Evolutionary conservation across 1,139 yeast species (phyloP), one percentile per base, ranked within the genome.

Genomic region (Suhomyces anneliseae): DNA sequence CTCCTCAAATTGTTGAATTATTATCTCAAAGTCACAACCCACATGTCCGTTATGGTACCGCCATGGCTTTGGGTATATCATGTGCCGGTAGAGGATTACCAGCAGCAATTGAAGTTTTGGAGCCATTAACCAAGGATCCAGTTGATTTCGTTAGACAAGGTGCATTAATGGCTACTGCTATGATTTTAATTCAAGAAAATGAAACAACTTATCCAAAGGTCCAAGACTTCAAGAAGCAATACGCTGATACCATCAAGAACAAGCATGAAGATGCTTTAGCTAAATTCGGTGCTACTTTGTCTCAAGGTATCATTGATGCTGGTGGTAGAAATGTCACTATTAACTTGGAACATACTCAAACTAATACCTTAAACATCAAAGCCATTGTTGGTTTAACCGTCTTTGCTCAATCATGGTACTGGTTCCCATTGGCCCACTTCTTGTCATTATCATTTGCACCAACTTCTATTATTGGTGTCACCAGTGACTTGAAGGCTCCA

Each of bases 271-370:
- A 93, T 69, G 96, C 97, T 7, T 80, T 95, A 69, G 97, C 98
- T 39, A 92, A 90, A 70, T 93, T 92, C 68, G 99, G 99, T 64
- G 98, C 99, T 36, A 90, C 97, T 15, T 74, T 95, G 46, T 93
- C 97, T 10, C 98, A 92, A 72, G 99, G 99, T 67, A 93, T 93
- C 56, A 85, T 95, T 65, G 98, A 93, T 70, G 99, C 99, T 11
- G 98, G 99, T 70, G 99, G 99, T 19, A 83, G 99, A 65, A 93
- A 95, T 61, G 96, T 89, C n/a, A 92, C 98, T 0, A 90, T 93
- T 54, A 87, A 87, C 57, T 76, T 93, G 48, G 98, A 93, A 67
- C 89, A 93, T 64, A 62, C 84, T n/a, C 93, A 90, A 56, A 90
- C 97, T 34, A 95, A 90, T 51, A 90, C 96, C 12, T 79, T 93